A percentile compares a stretch with the other conserved stretches of the same genome.
Evolutionary conservation across 1,284 basidiomycete genomes (phyloP).

Genomic region (Trametes sp.): DNA sequence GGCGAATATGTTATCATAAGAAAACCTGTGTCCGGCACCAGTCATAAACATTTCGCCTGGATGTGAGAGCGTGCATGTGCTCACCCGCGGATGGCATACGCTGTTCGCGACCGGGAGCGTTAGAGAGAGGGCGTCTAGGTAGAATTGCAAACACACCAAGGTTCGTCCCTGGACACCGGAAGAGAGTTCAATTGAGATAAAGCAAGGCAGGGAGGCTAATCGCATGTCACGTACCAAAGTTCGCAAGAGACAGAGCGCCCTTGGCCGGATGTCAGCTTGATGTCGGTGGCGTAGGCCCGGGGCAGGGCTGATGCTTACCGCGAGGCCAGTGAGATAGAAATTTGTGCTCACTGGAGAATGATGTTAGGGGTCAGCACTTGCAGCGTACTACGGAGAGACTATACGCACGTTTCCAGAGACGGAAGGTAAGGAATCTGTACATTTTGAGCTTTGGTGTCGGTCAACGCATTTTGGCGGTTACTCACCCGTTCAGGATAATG

Average conservation of each 20-base stretch:
- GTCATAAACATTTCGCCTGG: neutral
- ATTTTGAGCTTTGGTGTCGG: no score
- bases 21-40: neutral
- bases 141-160: neutral
- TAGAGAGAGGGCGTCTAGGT: neutral
- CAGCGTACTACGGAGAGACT: neutral
- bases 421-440: conserved; percentile 5
- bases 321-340: neutral
- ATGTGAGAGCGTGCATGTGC: neutral
- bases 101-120: neutral
- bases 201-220: neutral
- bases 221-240: conserved; percentile 7
- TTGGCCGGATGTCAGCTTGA: neutral
- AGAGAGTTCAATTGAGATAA: neutral
- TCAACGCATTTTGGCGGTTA: no score
- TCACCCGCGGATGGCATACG: neutral
- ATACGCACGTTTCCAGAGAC: neutral
- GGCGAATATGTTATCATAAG: neutral
- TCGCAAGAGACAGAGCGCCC: neutral
- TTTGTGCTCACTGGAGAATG: neutral
- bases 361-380: neutral
- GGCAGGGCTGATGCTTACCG: neutral
- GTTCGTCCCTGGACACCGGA: neutral
- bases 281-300: no score
- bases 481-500: conserved; percentile 10